Evolutionary conservation across 176 grass and related monocot species (phyloP).

Genomic region (maize (Zea mays)): DNA sequence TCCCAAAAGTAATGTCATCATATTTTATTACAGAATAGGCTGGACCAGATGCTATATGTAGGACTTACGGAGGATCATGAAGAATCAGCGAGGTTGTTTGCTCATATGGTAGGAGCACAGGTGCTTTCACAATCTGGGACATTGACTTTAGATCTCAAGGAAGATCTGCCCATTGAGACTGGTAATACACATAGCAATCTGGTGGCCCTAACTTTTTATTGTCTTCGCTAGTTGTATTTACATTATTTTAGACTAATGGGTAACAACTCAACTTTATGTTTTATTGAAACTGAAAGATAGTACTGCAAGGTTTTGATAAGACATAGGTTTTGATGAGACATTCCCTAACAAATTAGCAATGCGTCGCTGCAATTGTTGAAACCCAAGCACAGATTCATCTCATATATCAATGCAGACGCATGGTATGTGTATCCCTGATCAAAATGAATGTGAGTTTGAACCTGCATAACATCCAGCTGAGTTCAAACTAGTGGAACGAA

Average conservation of each 20-base stretch:
- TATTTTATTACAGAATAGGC: slow-evolving; percentile 68
- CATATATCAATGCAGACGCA: neutral
- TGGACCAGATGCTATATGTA: slow-evolving; percentile 89
- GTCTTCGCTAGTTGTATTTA: neutral
- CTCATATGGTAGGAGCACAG: slow-evolving; percentile 93
- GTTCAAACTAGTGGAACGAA: slow-evolving; percentile 3
- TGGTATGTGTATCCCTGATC: neutral
- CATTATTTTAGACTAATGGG: slow-evolving; percentile 6
- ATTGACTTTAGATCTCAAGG: slow-evolving; percentile 58
- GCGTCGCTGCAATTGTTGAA: neutral
- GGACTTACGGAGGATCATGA: slow-evolving; percentile 93
- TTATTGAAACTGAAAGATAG: slow-evolving; percentile 9
- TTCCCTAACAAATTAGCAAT: slow-evolving; percentile 1
- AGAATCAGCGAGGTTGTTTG: slow-evolving; percentile 89
- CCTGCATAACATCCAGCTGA: neutral
- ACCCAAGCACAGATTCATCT: neutral
- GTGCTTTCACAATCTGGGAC: slow-evolving; percentile 76
- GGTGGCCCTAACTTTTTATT: neutral
- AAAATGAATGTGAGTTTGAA: slow-evolving; percentile 19
- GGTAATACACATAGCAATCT: slow-evolving; percentile 41
- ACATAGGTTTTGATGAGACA: neutral
- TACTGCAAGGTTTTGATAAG: neutral
- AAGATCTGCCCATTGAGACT: slow-evolving; percentile 36
- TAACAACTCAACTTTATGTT: slow-evolving; percentile 6
- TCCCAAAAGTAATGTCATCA: slow-evolving; percentile 19